Percentiles rank a stretch among this genome's conserved stretches.
phyloP scores from a whole-genome alignment of 208 protist genomes.

The Acanthamoeba pearcei region DNA sequence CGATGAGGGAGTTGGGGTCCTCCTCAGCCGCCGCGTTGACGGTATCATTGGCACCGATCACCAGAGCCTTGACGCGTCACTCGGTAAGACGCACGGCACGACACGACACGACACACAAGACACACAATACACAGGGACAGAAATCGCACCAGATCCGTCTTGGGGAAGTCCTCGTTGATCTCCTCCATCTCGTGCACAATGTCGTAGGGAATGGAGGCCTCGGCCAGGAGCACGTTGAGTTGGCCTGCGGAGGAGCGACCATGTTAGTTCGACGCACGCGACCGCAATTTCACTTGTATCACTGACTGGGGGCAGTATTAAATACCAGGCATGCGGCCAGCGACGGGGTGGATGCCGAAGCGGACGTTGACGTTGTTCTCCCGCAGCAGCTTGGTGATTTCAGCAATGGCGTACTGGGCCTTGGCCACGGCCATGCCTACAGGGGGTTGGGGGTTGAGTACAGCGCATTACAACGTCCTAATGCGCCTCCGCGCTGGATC shows the following conservation, averaged over 20 bases:
- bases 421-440: conserved; percentile 92
- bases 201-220: conserved; percentile 95
- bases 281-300: no score
- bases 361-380: conserved; percentile 82
- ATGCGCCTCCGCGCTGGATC: not conserved
- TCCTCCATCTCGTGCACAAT: conserved; percentile 96
- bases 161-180: conserved; percentile 88
- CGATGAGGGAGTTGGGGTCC: conserved; percentile 91
- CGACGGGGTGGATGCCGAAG: conserved; percentile 95
- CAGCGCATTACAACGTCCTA: not conserved
- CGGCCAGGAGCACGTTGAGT: conserved; percentile 94
- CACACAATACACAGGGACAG: not conserved
- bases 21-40: conserved; percentile 93
- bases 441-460: not conserved
- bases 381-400: conserved; percentile 86
- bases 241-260: conserved; percentile 88
- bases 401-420: conserved; percentile 92
- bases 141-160: conserved; percentile 86
- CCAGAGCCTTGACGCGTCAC: not conserved
- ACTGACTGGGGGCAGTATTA: no score
- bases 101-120: no score
- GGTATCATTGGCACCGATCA: conserved; percentile 94
- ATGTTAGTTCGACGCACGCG: no score
- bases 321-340: conserved; percentile 87
- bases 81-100: not conserved